These are phyloP conservation scores for Erysimum cheiri DNA, from an alignment of 441 rosid species.

Conservation along the genomic window DNA sequence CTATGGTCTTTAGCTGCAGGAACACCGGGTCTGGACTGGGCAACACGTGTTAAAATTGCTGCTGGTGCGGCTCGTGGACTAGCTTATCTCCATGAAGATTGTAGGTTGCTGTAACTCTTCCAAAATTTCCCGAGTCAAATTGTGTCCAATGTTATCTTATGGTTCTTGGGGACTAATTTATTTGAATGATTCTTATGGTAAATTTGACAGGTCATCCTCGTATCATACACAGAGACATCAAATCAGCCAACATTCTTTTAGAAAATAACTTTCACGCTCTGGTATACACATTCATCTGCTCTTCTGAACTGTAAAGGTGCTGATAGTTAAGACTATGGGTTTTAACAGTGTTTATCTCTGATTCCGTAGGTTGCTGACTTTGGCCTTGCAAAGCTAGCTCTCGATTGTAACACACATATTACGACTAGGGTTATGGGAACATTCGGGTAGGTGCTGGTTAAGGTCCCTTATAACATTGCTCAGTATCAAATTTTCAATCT, in stretches of 20 bases:
- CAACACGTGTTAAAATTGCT: constrained; percentile 75
- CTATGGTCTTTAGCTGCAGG: constrained; percentile 56
- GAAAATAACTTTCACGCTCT: constrained; percentile 83
- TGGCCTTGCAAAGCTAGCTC: constrained; percentile 95
- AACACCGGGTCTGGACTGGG: constrained; percentile 74
- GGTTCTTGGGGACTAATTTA: constrained; percentile 6
- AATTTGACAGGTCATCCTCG: constrained; percentile 81
- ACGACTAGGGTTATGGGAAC: constrained; percentile 99
- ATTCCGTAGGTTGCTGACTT: constrained; percentile 92
- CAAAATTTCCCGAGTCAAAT: not conserved
- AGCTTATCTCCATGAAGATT: constrained; percentile 97
- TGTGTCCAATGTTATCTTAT: not conserved
- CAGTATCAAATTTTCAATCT: constrained; percentile 7
- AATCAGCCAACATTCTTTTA: constrained; percentile 94
- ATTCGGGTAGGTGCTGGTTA: constrained; percentile 67
- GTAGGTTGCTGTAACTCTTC: constrained; percentile 53
- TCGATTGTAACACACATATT: constrained; percentile 82
- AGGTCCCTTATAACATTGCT: not conserved
- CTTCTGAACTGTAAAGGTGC: constrained; percentile 16
- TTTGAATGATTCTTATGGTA: constrained; percentile 12
- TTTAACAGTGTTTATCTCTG: constrained; percentile 35
- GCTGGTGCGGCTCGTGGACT: constrained; percentile 96
- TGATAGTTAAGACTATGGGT: constrained; percentile 25
- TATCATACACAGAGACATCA: constrained; percentile 93
- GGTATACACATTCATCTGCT: constrained; percentile 51